Evolutionary conservation across 345 rosid species (phyloP), one percentile per base, ranked within the genome.

Genomic region (Populus deltoides): DNA sequence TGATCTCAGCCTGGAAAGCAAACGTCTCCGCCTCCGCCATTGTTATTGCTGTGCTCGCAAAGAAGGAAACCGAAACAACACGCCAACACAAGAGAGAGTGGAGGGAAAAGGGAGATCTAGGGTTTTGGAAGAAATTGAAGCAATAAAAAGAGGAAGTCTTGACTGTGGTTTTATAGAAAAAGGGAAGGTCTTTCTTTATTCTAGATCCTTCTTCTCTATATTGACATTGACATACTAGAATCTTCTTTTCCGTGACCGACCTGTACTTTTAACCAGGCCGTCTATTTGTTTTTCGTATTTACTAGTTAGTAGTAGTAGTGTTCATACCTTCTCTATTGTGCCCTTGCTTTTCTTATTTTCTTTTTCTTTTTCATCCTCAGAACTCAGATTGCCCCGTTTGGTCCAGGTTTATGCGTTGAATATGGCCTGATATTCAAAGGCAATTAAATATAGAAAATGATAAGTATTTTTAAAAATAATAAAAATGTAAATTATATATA

Each of bases 1-100:
- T 70, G 35, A 70, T 70, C 73, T 70, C 73, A 11, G 73, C 73
- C 2, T 70, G 73, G 55, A 70, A 70, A 11, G 74, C 74, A 71
- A 71, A 71, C 41, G 74, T 71, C 62, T 71, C 74, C 5, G 74
- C 20, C 3, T 71, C 74, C 39, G 62, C 74, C 74, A 51, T 70
- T 36, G 20, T 35, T 33, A 13, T 66, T 29, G 0, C 35, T 66
- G 38, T 16, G 62, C 25, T 57, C 27, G n/a, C 62, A n/a, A n/a
- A 57, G 25, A 57, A 57, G 27, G 25, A 57, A 57, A 57, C 62
- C 62, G n/a, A 22, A 6, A 3, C 62, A 20, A 57, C 62, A 57
- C 62, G 47, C 4, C 47, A 43, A 11, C 12, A n/a, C 27, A 55
- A n/a, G 12, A 7, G 24, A 1, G 4, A 11, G 24, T 2, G 1